Base-by-base conservation (phyloP, 305 asterid species). In the Fraxinus latifolia region DNA sequence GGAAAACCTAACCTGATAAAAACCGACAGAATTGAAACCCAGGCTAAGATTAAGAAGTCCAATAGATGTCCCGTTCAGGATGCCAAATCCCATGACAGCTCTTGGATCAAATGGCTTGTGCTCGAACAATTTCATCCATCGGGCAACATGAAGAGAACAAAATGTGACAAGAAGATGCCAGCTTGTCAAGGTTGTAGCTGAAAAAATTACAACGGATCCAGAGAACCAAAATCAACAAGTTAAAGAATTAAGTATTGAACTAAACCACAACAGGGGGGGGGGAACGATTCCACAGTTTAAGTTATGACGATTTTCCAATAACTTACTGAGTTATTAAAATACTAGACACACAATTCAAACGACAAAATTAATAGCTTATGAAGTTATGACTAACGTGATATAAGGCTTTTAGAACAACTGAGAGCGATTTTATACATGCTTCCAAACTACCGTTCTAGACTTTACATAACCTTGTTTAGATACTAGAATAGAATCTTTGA, bases 121-220 rank as follows among this genome's bases (percentile, higher is more conserved):
- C 85, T 93, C 97, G 50, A 93, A 93, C 83, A 89, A 87, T 84
- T 93, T 93, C 89, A 91, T 87, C 87, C 92, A 88, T 82, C 89
- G 81, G 70, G 95, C 96, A 85, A 91, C 87, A 77, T 93, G 97
- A 81, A 93, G 94, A 80, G 93, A 91, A 84, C 97, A 93, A 87
- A 91, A 93, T 29, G 97, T 93, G 65, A 93, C 97, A 17, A 93
- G 93, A 83, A 93, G 96, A 89, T 93, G 97, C 97, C 97, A 93
- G 85, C 97, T 93, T 71, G 97, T 93, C 85, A 93, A 87, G 73
- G 96, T 93, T 44, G 97, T 93, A 83, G 97, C 97, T 93, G 95
- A 82, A 80, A 14, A 79, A 78, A 74, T 79, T 77, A 85, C 88
- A 62, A 86, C 74, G 23, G 79, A 15, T 14, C 44, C 44, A 12